Percentiles rank a stretch among this genome's conserved stretches.
Conservation (phyloP, 768 basidiomycete genomes). For the Rhodotorula diobovata region DNA sequence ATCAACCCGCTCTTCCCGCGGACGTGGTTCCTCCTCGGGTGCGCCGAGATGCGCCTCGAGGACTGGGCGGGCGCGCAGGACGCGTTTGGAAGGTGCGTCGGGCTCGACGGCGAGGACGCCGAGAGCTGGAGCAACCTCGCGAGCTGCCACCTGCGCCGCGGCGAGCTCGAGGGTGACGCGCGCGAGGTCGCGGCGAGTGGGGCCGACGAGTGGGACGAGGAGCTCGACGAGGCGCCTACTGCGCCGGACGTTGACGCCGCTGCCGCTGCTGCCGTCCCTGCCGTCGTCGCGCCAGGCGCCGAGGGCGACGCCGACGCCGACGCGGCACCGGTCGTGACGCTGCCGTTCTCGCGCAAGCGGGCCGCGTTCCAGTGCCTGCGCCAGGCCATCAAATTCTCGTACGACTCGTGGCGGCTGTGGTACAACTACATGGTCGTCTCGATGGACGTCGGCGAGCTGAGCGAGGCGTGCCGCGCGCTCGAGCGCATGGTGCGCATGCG, state of each 20-base stretch:
- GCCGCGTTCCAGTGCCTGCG: slow-evolving; percentile 89
- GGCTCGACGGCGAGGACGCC: slow-evolving; percentile 89
- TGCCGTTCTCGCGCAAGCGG: slow-evolving; percentile 60
- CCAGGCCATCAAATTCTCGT: slow-evolving; percentile 75
- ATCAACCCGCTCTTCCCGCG: slow-evolving; percentile 85
- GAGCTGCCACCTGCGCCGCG: slow-evolving; percentile 83
- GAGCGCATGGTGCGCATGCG: slow-evolving; percentile 74
- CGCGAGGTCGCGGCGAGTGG: slow-evolving; percentile 47
- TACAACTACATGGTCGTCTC: slow-evolving; percentile 91
- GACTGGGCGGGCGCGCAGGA: slow-evolving; percentile 77
- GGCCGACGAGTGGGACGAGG: slow-evolving; percentile 25
- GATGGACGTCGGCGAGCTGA: slow-evolving; percentile 85
- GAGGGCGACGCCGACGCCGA: slow-evolving; percentile 29
- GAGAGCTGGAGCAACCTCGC: slow-evolving; percentile 99
- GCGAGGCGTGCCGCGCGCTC: slow-evolving; percentile 78
- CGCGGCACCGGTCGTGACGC: slow-evolving; percentile 20
- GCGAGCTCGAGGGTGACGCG: slow-evolving; percentile 48
- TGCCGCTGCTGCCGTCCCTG: background rate
- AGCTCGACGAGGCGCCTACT: background rate
- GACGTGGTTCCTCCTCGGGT: slow-evolving; percentile 96
- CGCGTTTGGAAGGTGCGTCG: slow-evolving; percentile 78
- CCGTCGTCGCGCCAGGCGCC: background rate
- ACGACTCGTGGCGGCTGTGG: slow-evolving; percentile 98
- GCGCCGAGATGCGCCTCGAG: slow-evolving; percentile 74
- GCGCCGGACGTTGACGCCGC: background rate